Conservation (phyloP, 2,329 filamentous ascomycete genomes). For the Trichoderma sp. region DNA sequence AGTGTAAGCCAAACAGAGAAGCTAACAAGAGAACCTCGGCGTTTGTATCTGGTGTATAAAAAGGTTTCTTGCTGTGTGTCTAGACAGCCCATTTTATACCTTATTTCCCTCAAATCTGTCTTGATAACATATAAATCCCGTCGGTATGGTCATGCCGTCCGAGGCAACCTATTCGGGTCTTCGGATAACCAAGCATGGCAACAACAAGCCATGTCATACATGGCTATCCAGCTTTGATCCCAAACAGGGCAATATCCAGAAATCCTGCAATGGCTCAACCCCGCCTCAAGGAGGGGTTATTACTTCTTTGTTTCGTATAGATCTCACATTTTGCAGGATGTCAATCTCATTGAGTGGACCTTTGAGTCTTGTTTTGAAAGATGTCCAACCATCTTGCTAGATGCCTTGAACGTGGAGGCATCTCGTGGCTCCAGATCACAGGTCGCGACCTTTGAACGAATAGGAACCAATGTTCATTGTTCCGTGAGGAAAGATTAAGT, state of each 20-base stretch:
- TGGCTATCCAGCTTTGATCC: not conserved
- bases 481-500: not conserved
- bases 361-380: not conserved
- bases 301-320: not conserved
- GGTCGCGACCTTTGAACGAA: not conserved
- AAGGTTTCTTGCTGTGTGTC: not conserved
- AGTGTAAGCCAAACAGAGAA: not conserved
- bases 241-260: not conserved
- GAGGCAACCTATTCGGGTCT: not conserved
- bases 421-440: not conserved
- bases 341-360: constrained; percentile 2
- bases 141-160: not conserved
- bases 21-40: not conserved
- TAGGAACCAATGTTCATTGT: not conserved
- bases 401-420: not conserved
- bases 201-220: not conserved
- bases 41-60: not conserved
- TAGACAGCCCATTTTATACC: not conserved
- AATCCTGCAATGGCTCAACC: not conserved
- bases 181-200: not conserved
- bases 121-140: not conserved
- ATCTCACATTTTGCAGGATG: not conserved
- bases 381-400: not conserved
- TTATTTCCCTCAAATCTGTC: not conserved
- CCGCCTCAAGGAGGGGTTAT: not conserved